These are phyloP conservation scores for Brassica hybrid DNA, from an alignment of 441 rosid genomes.

Conservation along the genomic window DNA sequence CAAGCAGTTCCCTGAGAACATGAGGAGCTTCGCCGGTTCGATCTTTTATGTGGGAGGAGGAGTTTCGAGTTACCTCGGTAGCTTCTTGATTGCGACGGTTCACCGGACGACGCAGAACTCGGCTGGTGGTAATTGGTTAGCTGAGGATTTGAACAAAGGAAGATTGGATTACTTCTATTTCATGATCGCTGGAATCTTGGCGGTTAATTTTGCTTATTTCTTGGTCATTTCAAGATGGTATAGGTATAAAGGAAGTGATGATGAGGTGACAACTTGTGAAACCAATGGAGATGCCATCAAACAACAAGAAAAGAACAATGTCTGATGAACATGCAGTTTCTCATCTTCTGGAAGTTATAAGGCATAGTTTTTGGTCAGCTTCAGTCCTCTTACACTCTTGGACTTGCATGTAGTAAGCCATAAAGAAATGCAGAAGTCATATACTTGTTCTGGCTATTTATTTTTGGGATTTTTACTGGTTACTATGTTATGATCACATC, in stretches of 20 bases:
- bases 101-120: constrained; percentile 57
- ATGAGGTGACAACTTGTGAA: constrained; percentile 36
- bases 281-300: constrained; percentile 38
- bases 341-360: constrained; percentile 18
- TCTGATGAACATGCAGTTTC: constrained; percentile 13
- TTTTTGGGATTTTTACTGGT: not conserved
- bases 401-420: constrained; percentile 32
- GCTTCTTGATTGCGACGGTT: constrained; percentile 62
- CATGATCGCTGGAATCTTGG: constrained; percentile 60
- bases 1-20: constrained; percentile 88
- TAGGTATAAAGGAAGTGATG: constrained; percentile 58
- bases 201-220: constrained; percentile 64
- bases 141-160: constrained; percentile 82
- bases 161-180: constrained; percentile 69
- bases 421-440: constrained; percentile 24
- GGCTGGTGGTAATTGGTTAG: constrained; percentile 65
- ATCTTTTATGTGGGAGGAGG: constrained; percentile 64
- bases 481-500: constrained; percentile 17
- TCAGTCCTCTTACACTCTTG: constrained; percentile 11
- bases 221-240: constrained; percentile 66
- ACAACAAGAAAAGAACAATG: constrained; percentile 35
- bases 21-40: constrained; percentile 85
- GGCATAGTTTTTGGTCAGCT: constrained; percentile 40
- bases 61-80: constrained; percentile 63
- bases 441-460: constrained; percentile 21